Evolutionary conservation across 1,284 basidiomycete species (phyloP).

Genomic region (Grifola frondosa): DNA sequence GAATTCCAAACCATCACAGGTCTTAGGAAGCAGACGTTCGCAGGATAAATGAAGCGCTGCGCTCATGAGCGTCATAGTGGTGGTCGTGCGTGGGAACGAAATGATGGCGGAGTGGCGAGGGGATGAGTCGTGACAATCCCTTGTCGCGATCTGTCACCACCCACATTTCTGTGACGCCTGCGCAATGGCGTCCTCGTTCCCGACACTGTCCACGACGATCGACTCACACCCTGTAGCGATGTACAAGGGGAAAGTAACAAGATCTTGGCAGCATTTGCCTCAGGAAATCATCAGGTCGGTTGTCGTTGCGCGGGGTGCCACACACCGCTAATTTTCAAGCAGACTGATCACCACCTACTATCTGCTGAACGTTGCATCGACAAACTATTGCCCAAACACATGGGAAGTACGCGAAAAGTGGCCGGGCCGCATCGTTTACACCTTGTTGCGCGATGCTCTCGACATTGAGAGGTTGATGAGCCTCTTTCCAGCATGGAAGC

Average conservation of each 20-base stretch:
- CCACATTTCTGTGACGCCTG: conserved; percentile 28
- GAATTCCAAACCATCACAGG: too few species aligned
- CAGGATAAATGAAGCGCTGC: too few species aligned
- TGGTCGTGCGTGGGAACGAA: conserved; percentile 31
- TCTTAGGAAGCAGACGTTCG: too few species aligned
- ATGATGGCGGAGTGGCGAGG: conserved; percentile 10
- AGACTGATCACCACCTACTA: conserved; percentile 65
- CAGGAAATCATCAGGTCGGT: conserved; percentile 68
- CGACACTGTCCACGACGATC: conserved; percentile 15
- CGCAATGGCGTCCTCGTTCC: conserved; percentile 23
- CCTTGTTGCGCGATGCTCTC: conserved; percentile 49
- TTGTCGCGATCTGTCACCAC: conserved; percentile 32
- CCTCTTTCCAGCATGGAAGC: conserved; percentile 43
- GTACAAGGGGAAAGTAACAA: conserved; percentile 66
- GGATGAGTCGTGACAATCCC: conserved; percentile 23
- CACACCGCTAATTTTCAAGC: conserved; percentile 20
- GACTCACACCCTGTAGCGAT: conserved; percentile 11
- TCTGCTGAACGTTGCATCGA: conserved; percentile 47
- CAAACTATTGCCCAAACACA: conserved; percentile 48
- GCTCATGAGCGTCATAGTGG: too few species aligned
- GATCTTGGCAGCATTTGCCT: conserved; percentile 71
- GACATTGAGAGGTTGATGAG: conserved; percentile 64
- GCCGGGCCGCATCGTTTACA: conserved; percentile 59
- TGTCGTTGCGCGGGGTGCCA: conserved; percentile 17
- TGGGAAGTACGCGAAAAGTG: conserved; percentile 60